Evolutionary conservation across 2,329 filamentous ascomycete genomes (phyloP).

Genomic region (Penicillium sp.): DNA sequence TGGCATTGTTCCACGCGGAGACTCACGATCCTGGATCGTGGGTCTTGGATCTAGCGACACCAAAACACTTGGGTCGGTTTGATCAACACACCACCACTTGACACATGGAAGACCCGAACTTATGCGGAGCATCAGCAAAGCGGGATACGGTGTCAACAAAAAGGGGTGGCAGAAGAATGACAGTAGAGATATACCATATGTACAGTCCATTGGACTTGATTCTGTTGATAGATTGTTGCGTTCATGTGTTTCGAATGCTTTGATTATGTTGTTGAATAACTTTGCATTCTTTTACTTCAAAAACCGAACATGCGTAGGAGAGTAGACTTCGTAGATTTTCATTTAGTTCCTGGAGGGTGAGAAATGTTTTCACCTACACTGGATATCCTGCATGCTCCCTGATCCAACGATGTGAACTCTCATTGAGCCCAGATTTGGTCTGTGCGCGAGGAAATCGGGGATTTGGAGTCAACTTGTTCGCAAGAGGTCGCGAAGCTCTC

Average conservation of each 20-base stretch:
- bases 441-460: too few species aligned
- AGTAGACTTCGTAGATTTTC: not conserved
- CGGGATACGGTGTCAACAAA: slow-evolving; percentile 2
- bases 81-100: not conserved
- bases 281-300: not conserved
- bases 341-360: too few species aligned
- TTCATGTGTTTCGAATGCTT: not conserved
- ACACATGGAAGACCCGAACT: slow-evolving; percentile 3
- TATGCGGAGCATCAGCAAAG: slow-evolving; percentile 6
- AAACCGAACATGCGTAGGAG: not conserved
- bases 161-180: slow-evolving; percentile 9
- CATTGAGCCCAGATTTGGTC: too few species aligned
- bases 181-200: slow-evolving; percentile 1
- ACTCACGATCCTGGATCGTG: not conserved
- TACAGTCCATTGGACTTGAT: slow-evolving; percentile 2
- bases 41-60: not conserved
- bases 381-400: too few species aligned
- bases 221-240: slow-evolving; percentile 5
- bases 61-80: not conserved
- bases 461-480: too few species aligned
- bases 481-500: too few species aligned
- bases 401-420: too few species aligned
- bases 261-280: not conserved
- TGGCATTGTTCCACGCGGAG: not conserved
- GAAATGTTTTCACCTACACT: too few species aligned